Percentiles rank a stretch among this genome's conserved stretches.
Evolutionary conservation across 2,329 filamentous ascomycete genomes (phyloP).

Genomic region (Alternaria sp.): DNA sequence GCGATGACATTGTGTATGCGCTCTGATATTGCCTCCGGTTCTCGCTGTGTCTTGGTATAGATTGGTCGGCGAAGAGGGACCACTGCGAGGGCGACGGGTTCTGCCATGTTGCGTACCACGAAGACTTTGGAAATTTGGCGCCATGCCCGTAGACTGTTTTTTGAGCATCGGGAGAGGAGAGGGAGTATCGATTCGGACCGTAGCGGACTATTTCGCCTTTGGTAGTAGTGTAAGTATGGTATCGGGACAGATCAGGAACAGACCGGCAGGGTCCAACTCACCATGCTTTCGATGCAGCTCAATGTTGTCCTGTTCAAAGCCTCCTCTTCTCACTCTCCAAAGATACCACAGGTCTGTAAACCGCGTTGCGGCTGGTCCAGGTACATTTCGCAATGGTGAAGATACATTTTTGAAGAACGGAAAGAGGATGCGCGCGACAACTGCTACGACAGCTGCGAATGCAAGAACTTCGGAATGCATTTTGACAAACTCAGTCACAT

Average conservation of each 20-base stretch:
- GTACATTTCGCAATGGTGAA: constrained; percentile 14
- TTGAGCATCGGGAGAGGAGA: constrained; percentile 12
- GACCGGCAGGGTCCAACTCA: not conserved
- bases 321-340: constrained; percentile 7
- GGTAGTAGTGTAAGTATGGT: not conserved
- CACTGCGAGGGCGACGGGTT: constrained; percentile 33
- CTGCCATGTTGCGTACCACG: constrained; percentile 26
- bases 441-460: constrained; percentile 1
- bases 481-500: not conserved
- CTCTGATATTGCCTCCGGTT: constrained; percentile 38
- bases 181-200: constrained; percentile 14
- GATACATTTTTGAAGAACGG: constrained; percentile 5
- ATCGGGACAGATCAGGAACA: not conserved
- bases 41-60: constrained; percentile 47
- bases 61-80: constrained; percentile 47
- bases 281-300: constrained; percentile 19
- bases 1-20: constrained; percentile 18
- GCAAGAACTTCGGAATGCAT: constrained; percentile 9
- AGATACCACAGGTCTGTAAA: constrained; percentile 24
- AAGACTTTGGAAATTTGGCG: constrained; percentile 26
- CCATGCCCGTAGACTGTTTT: constrained; percentile 28
- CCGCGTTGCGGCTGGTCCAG: constrained; percentile 14
- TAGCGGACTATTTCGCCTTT: constrained; percentile 14
- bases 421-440: constrained; percentile 11
- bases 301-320: constrained; percentile 15